Evolutionary conservation across 306 rosid species (phyloP).

Genomic region (Acacia confusa): DNA sequence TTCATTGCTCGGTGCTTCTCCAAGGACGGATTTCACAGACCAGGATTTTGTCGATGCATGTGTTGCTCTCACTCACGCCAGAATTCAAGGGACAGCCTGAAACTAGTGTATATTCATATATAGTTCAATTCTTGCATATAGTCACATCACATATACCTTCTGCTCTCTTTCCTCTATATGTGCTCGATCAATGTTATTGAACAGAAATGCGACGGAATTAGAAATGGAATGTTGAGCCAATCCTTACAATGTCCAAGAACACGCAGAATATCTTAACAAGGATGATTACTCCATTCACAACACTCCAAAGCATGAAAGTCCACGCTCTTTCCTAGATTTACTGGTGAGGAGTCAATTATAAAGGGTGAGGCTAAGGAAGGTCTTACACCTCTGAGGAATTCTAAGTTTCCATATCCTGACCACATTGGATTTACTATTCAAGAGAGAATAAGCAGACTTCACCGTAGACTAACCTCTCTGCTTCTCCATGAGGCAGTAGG

Average conservation of each 20-base stretch:
- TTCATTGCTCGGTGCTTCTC: slow-evolving; percentile 66
- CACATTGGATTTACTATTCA: neutral
- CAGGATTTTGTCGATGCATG: slow-evolving; percentile 87
- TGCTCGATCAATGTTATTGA: neutral
- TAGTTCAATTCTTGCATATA: neutral
- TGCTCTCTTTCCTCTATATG: neutral
- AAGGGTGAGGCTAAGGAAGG: neutral
- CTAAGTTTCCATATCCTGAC: neutral
- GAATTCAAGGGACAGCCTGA: slow-evolving; percentile 72
- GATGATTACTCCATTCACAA: too few species aligned
- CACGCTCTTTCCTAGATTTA: too few species aligned
- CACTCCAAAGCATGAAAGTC: too few species aligned
- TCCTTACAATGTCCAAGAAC: too few species aligned
- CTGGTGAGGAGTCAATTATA: neutral
- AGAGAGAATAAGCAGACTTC: too few species aligned
- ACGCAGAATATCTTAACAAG: too few species aligned
- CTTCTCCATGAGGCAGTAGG: too few species aligned
- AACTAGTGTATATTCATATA: neutral
- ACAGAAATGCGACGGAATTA: too few species aligned
- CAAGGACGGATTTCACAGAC: slow-evolving; percentile 70
- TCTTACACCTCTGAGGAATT: neutral
- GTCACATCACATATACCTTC: neutral
- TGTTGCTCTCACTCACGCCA: slow-evolving; percentile 67
- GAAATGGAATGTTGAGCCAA: too few species aligned
- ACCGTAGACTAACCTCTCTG: too few species aligned